Conservation (phyloP, 805 yeast species). For the Suhomyces pyralidae region DNA sequence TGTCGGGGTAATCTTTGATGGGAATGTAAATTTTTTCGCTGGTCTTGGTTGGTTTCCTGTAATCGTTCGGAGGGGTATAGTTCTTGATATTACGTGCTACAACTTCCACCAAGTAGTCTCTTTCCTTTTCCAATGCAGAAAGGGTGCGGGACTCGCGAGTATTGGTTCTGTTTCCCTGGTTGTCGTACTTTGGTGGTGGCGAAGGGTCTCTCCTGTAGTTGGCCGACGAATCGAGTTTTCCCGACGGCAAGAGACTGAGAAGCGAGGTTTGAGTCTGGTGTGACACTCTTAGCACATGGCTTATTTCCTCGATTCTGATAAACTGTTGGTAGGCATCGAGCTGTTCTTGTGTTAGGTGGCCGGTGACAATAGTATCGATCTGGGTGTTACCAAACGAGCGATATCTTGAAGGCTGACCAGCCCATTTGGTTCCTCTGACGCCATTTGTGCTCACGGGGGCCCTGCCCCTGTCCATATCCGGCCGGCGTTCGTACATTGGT, state of each 20-base stretch:
- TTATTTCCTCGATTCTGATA: constrained; percentile 77
- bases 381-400: constrained; percentile 18
- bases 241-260: constrained; percentile 50
- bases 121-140: constrained; percentile 67
- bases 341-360: constrained; percentile 63
- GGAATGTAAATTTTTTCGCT: constrained; percentile 85
- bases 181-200: constrained; percentile 90
- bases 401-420: constrained; percentile 29
- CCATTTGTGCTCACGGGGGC: background rate
- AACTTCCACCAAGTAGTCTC: constrained; percentile 72
- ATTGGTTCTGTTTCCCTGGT: constrained; percentile 76
- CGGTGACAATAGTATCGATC: constrained; percentile 37
- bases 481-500: background rate
- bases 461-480: background rate
- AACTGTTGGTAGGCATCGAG: constrained; percentile 66
- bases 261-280: constrained; percentile 29
- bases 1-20: constrained; percentile 79
- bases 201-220: constrained; percentile 63
- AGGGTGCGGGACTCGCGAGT: constrained; percentile 71
- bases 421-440: constrained; percentile 28
- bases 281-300: constrained; percentile 47
- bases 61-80: constrained; percentile 77
- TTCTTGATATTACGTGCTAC: constrained; percentile 72
- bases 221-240: constrained; percentile 23
- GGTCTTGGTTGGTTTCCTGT: constrained; percentile 64